Evolutionary conservation across 2,329 filamentous ascomycete species (phyloP).

Genomic region (Sordariomycetes sp.): DNA sequence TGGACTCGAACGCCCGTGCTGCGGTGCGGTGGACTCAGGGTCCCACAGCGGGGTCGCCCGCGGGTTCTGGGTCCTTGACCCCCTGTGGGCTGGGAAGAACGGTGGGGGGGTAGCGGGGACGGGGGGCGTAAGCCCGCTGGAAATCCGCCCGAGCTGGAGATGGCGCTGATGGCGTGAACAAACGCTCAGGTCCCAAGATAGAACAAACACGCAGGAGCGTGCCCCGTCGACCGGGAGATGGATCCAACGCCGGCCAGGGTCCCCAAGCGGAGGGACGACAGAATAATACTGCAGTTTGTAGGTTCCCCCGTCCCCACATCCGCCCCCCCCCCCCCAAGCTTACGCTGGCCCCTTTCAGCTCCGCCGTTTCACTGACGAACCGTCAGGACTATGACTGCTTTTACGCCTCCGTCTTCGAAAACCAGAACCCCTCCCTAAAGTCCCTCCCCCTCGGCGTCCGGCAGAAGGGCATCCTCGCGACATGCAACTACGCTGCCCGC

Average conservation of each 20-base stretch:
- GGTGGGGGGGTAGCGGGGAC: background rate
- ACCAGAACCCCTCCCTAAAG: slow-evolving; percentile 61
- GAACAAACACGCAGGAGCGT: background rate
- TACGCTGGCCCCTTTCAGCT: background rate
- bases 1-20: background rate
- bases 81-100: background rate
- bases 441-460: slow-evolving; percentile 68
- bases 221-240: background rate
- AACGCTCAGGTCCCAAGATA: background rate
- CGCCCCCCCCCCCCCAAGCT: background rate
- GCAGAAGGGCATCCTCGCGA: slow-evolving; percentile 87
- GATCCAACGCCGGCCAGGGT: background rate
- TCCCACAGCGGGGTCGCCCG: background rate
- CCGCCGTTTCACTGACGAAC: background rate
- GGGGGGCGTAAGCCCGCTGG: background rate
- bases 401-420: slow-evolving; percentile 84
- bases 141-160: background rate
- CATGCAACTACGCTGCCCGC: slow-evolving; percentile 88
- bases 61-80: background rate
- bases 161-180: background rate
- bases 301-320: background rate
- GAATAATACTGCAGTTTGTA: slow-evolving; percentile 7
- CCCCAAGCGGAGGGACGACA: background rate
- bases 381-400: slow-evolving; percentile 63
- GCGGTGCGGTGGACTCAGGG: background rate